Evolutionary conservation across 2,329 filamentous ascomycete species (phyloP).

Genomic region (Xylaria sp.): DNA sequence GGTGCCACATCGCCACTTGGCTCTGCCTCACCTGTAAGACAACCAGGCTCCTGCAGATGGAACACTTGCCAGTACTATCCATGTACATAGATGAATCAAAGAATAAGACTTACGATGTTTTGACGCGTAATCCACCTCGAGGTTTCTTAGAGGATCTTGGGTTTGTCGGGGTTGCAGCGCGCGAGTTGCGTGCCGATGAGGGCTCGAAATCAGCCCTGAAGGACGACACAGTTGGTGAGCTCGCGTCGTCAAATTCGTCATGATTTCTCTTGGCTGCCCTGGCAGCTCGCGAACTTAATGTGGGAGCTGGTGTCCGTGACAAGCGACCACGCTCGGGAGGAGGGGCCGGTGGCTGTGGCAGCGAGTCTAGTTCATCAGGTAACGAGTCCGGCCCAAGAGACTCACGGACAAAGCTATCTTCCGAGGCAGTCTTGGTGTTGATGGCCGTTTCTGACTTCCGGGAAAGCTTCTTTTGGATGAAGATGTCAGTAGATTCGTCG

Average conservation of each 20-base stretch:
- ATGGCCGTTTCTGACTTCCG: constrained; percentile 43
- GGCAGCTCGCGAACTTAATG: constrained; percentile 46
- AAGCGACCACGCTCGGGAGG: constrained; percentile 44
- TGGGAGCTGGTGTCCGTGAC: constrained; percentile 46
- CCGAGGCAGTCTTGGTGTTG: constrained; percentile 41
- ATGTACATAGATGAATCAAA: constrained; percentile 31
- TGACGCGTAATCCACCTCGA: constrained; percentile 71
- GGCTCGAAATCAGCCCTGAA: constrained; percentile 60
- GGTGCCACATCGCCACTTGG: constrained; percentile 51
- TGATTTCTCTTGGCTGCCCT: constrained; percentile 60
- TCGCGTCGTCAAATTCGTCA: constrained; percentile 64
- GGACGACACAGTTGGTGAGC: constrained; percentile 63
- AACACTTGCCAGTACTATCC: constrained; percentile 40
- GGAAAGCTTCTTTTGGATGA: constrained; percentile 41
- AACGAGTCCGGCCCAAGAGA: constrained; percentile 40
- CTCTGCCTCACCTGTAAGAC: constrained; percentile 46
- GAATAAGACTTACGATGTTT: constrained; percentile 70
- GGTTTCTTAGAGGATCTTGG: constrained; percentile 68
- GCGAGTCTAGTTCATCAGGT: constrained; percentile 40
- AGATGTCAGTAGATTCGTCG: constrained; percentile 35
- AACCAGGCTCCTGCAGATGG: constrained; percentile 42
- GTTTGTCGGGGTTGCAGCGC: constrained; percentile 68
- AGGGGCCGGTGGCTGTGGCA: constrained; percentile 40
- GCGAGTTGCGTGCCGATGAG: constrained; percentile 62
- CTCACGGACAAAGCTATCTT: constrained; percentile 46